Evolutionary conservation across 176 grass and related monocot species (phyloP).

Genomic region (Tuctoria greenei): DNA sequence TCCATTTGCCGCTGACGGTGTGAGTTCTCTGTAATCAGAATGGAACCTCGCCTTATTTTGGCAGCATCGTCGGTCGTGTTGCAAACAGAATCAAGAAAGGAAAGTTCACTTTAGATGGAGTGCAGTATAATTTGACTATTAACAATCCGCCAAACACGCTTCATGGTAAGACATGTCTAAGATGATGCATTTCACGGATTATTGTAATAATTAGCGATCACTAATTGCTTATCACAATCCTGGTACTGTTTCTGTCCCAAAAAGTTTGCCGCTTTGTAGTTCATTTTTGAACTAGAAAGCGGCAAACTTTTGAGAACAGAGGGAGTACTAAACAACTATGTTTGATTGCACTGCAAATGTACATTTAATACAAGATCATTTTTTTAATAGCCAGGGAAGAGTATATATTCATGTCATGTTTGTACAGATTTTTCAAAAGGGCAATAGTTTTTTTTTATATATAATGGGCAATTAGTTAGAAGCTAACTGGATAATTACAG

Average conservation of each 20-base stretch:
- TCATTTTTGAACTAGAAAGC: no score
- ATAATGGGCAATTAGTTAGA: not conserved
- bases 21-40: constrained; percentile 53
- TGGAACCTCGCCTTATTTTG: constrained; percentile 78
- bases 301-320: no score
- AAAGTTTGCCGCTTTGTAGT: no score
- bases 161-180: constrained; percentile 54
- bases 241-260: no score
- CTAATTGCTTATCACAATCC: constrained; percentile 1
- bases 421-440: not conserved
- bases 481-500: not conserved
- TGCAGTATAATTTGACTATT: constrained; percentile 63
- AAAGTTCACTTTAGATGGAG: constrained; percentile 66
- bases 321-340: constrained; percentile 8
- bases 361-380: not conserved
- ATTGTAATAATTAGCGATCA: constrained; percentile 9
- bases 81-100: constrained; percentile 88
- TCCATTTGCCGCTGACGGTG: constrained; percentile 26
- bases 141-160: constrained; percentile 80
- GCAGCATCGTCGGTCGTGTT: constrained; percentile 85
- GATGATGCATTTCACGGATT: not conserved
- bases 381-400: not conserved
- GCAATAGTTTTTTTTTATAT: not conserved
- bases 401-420: not conserved
- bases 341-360: not conserved